Conservation (phyloP, 2,329 filamentous ascomycete species). For the Stenocarpella maydis region DNA sequence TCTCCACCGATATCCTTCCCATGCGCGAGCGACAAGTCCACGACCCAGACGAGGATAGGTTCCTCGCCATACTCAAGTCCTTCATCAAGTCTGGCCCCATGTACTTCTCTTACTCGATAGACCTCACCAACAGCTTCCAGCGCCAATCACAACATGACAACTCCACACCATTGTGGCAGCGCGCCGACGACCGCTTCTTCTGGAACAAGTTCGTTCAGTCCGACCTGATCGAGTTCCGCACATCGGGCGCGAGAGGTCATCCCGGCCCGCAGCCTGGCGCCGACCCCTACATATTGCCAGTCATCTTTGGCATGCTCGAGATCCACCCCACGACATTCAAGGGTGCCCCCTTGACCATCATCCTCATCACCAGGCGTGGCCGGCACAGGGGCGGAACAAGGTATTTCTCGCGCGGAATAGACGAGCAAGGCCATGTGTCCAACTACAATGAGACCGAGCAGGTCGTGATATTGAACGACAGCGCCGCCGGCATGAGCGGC, state of each 20-base stretch:
- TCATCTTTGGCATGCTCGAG: slow-evolving; percentile 96
- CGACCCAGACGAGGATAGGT: slow-evolving; percentile 93
- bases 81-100: slow-evolving; percentile 86
- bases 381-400: slow-evolving; percentile 88
- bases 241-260: slow-evolving; percentile 66
- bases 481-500: slow-evolving; percentile 75
- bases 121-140: slow-evolving; percentile 97
- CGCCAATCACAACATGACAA: slow-evolving; percentile 82
- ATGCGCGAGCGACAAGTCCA: slow-evolving; percentile 90
- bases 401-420: slow-evolving; percentile 93
- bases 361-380: slow-evolving; percentile 87
- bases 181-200: slow-evolving; percentile 97
- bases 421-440: slow-evolving; percentile 93
- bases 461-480: slow-evolving; percentile 87
- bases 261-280: slow-evolving; percentile 75
- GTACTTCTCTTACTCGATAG: slow-evolving; percentile 98
- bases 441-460: slow-evolving; percentile 99
- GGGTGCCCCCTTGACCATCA: slow-evolving; percentile 81
- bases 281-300: slow-evolving; percentile 92
- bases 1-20: slow-evolving; percentile 90
- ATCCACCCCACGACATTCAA: slow-evolving; percentile 89
- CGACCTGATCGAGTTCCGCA: slow-evolving; percentile 89
- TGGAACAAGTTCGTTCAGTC: slow-evolving; percentile 96
- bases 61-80: slow-evolving; percentile 81
- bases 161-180: slow-evolving; percentile 82